Conservation (phyloP, 176 grass and related monocot genomes). For the Pontederia paniculata region DNA sequence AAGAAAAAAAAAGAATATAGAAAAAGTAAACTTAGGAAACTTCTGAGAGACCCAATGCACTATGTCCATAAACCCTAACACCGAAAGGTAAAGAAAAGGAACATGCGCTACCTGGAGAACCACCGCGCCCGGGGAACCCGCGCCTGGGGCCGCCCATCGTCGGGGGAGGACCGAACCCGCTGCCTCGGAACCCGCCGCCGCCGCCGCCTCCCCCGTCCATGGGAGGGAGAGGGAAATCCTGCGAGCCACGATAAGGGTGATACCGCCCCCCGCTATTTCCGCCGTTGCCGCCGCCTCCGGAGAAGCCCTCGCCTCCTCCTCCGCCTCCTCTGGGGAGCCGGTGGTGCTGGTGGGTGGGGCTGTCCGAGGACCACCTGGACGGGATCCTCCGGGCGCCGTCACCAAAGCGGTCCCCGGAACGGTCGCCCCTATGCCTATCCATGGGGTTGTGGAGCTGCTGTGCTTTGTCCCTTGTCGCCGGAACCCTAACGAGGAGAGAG, state of each 20-base stretch:
- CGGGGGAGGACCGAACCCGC: background rate
- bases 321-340: conserved; percentile 10
- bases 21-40: too few species aligned
- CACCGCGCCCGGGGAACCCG: conserved; percentile 12
- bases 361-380: conserved; percentile 23
- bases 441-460: background rate
- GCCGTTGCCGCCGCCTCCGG: background rate
- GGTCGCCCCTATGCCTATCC: conserved; percentile 18
- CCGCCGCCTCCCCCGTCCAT: conserved; percentile 2
- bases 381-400: background rate
- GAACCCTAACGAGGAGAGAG: too few species aligned
- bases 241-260: conserved; percentile 14
- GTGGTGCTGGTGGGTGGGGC: conserved; percentile 13
- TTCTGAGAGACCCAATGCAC: background rate
- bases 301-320: conserved; percentile 14
- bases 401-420: background rate
- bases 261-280: conserved; percentile 4
- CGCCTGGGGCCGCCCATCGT: conserved; percentile 3
- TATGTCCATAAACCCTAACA: conserved; percentile 1
- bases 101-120: conserved; percentile 13
- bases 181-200: background rate
- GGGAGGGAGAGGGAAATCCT: conserved; percentile 11
- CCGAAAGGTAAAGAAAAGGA: background rate
- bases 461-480: too few species aligned
- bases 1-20: too few species aligned